phyloP scores from a whole-genome alignment of 352 stramenopile species.

The Lagenidium giganteum region DNA sequence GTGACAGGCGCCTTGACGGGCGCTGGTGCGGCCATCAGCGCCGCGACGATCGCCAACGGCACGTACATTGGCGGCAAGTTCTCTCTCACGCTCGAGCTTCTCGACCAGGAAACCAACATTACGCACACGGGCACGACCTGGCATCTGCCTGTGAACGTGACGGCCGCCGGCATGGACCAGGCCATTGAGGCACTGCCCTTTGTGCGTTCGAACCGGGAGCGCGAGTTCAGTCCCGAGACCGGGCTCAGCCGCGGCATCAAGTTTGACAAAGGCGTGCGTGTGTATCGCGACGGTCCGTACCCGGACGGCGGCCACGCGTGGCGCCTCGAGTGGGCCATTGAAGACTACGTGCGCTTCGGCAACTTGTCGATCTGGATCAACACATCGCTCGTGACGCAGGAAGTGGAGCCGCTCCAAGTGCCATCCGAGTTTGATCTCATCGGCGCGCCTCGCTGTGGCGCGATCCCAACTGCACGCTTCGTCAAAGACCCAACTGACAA shows the following conservation, averaged over 20 bases:
- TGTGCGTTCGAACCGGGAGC: constrained; percentile 61
- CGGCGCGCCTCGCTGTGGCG: constrained; percentile 36
- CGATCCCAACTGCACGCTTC: constrained; percentile 47
- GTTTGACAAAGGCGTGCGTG: constrained; percentile 73
- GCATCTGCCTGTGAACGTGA: constrained; percentile 67
- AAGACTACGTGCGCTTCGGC: constrained; percentile 68
- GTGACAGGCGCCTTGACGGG: constrained; percentile 34
- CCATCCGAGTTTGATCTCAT: constrained; percentile 39
- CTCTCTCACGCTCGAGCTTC: constrained; percentile 42
- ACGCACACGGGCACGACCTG: constrained; percentile 48
- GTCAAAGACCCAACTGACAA: constrained; percentile 33
- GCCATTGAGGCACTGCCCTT: constrained; percentile 62
- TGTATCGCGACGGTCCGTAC: constrained; percentile 58
- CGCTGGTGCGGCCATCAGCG: constrained; percentile 18
- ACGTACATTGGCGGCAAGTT: constrained; percentile 71
- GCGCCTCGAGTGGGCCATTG: constrained; percentile 66
- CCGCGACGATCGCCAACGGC: constrained; percentile 54
- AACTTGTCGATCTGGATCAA: constrained; percentile 61
- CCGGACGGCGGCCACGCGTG: constrained; percentile 69
- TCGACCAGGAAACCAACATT: constrained; percentile 32
- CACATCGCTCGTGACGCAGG: constrained; percentile 50
- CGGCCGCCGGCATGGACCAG: constrained; percentile 61
- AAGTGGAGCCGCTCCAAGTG: constrained; percentile 51
- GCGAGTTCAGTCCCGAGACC: constrained; percentile 52
- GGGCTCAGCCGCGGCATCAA: constrained; percentile 37